A percentile compares a stretch with the other conserved stretches of the same genome.
Evolutionary conservation across 192 early-diverging fungal genomes (phyloP).

Genomic region (Coemansia sp.): DNA sequence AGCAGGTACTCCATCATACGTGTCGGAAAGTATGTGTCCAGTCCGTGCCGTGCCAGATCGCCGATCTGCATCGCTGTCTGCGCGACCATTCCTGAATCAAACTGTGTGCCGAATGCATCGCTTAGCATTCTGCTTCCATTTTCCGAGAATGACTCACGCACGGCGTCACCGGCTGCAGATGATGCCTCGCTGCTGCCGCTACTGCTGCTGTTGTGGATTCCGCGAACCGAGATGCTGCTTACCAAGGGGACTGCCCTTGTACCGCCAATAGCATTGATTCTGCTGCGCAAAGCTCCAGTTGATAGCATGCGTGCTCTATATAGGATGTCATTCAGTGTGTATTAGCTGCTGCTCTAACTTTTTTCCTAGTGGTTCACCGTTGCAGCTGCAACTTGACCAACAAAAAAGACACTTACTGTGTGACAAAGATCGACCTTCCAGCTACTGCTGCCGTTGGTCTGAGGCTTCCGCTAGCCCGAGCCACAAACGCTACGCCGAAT

Average conservation of each 20-base stretch:
- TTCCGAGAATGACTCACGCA: not conserved
- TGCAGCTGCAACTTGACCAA: too few species aligned
- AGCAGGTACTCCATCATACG: conserved; percentile 68
- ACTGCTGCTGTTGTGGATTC: conserved; percentile 3
- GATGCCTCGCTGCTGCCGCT: not conserved
- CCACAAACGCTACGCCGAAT: conserved; percentile 9
- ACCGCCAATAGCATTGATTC: not conserved
- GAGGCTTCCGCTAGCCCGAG: not conserved
- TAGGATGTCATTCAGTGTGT: too few species aligned
- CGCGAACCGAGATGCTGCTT: not conserved
- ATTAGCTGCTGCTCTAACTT: too few species aligned
- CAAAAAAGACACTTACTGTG: too few species aligned
- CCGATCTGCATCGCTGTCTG: conserved; percentile 69
- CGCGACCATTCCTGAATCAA: conserved; percentile 7
- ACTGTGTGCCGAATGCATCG: not conserved
- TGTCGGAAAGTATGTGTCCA: conserved; percentile 69
- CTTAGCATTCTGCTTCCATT: not conserved
- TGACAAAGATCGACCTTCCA: too few species aligned
- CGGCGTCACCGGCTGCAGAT: not conserved
- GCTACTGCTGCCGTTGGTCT: too few species aligned
- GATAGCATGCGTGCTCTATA: too few species aligned
- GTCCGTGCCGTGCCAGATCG: conserved; percentile 79
- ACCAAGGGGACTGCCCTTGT: not conserved
- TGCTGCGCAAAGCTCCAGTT: not conserved
- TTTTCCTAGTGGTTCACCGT: too few species aligned